Base-by-base conservation (phyloP, 208 protist species). In the Zelonia costaricensis region DNA sequence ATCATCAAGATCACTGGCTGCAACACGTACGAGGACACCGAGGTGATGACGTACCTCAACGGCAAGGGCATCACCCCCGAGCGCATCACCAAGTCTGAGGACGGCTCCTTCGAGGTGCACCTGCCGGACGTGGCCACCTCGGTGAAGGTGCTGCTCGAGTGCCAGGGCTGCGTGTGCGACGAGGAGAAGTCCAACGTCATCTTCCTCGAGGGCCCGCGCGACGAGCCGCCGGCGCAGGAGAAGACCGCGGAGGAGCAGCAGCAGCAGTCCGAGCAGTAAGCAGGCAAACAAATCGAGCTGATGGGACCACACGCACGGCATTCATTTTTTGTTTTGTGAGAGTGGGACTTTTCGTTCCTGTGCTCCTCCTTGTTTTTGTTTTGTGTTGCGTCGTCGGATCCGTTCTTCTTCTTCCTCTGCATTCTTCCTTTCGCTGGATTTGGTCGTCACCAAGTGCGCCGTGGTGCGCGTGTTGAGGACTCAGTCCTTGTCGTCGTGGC, bases 161-260 rank as follows among this genome's bases (percentile, higher is more conserved):
- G 86, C 69, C 86, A 93, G 52, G 88, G 82, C 49, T 78, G 82
- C 60, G 78, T 96, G 5, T 96, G 90, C 69, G 76, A 82, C 4
- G 84, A 96, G 70, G 90, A 96, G 68, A 72, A 86, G 33, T 92
- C 86, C 35, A 93, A 93, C 70, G 84, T 96, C 56, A 83, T 96
- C 53, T 96, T 96, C 61, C 61, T 96, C 52, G 81, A 91, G 38
- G 86, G 71, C 22, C 82, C 86, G 2, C 65, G 65, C 31, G 65
- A 72, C 40, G 65, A 72, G 52, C 65, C 48, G 39, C 39, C 45
- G 20, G 61, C 22, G 35, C 63, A 64, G 43, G 31, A 56, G 1
- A 70, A 78, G 27, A 54, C 33, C 16, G 57, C 56, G 9, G 57
- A 75, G 27, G 56, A 64, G 53, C 48, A 52, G 51, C 68, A 52